Conservation (phyloP, 192 early-diverging fungal genomes). For the Paraglomus brasilianum region DNA sequence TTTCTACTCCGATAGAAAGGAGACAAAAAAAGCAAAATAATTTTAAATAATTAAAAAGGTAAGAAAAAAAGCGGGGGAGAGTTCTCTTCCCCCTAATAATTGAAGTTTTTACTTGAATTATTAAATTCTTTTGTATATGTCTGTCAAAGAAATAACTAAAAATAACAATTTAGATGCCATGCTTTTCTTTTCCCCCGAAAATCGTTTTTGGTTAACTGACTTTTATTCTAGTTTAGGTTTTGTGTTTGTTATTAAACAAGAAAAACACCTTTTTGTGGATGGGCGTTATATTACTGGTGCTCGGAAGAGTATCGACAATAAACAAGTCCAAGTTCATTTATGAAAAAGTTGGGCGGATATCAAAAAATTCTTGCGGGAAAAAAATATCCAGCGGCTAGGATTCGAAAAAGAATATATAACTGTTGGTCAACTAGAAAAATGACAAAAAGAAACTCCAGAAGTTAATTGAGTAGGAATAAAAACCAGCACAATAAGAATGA, state of each 20-base stretch:
- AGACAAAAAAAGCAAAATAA: background rate
- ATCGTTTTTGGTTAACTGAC: slow-evolving; percentile 7
- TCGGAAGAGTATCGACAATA: background rate
- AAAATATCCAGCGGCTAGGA: background rate
- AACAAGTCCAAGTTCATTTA: background rate
- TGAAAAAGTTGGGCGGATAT: slow-evolving; percentile 9
- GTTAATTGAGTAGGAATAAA: background rate
- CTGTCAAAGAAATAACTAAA: too few relatives aligned
- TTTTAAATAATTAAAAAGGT: too few relatives aligned
- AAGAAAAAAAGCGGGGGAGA: too few relatives aligned
- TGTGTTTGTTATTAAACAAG: background rate
- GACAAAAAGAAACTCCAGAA: background rate
- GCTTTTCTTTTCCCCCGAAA: slow-evolving; percentile 1
- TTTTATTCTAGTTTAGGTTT: background rate
- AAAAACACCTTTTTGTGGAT: slow-evolving; percentile 6
- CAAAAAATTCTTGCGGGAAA: slow-evolving; percentile 9
- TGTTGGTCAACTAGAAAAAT: slow-evolving; percentile 5
- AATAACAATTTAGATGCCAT: slow-evolving; percentile 15
- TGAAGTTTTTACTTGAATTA: too few relatives aligned
- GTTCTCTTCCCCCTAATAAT: too few relatives aligned
- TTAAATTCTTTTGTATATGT: too few relatives aligned
- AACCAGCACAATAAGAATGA: slow-evolving; percentile 2
- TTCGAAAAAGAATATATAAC: slow-evolving; percentile 19
- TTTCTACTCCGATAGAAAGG: slow-evolving; percentile 14
- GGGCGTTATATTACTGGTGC: slow-evolving; percentile 17